phyloP scores from a whole-genome alignment of 2,329 filamentous ascomycete species.

The Rutstroemia sydowiana region DNA sequence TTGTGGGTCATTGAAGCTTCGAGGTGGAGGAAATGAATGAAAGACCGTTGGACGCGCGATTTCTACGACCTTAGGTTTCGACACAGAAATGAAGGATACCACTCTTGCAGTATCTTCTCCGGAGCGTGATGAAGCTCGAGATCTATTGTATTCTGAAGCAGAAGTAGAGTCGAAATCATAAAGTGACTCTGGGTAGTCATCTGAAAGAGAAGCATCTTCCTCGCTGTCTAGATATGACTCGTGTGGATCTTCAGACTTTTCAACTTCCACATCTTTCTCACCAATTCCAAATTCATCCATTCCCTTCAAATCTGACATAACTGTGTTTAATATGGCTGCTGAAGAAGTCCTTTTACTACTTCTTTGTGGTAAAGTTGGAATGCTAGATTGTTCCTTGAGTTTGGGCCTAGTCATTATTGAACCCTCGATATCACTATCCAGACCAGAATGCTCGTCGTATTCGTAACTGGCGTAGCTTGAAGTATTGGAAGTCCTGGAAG shows the following conservation, averaged over 20 bases:
- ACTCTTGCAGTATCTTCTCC: conserved; percentile 50
- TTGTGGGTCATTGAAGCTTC: conserved; percentile 2
- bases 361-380: conserved; percentile 21
- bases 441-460: conserved; percentile 17
- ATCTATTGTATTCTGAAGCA: conserved; percentile 31
- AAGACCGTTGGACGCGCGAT: conserved; percentile 26
- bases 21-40: conserved; percentile 1
- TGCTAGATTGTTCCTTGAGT: conserved; percentile 18
- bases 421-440: conserved; percentile 27
- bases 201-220: conserved; percentile 56
- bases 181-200: conserved; percentile 49
- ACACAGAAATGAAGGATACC: conserved; percentile 52
- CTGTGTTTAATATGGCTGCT: conserved; percentile 21
- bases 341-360: conserved; percentile 24
- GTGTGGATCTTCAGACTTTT: conserved; percentile 37
- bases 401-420: conserved; percentile 19
- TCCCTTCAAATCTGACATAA: conserved; percentile 23
- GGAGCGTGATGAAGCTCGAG: conserved; percentile 23
- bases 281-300: conserved; percentile 17
- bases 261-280: conserved; percentile 15
- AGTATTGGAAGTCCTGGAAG: conserved; percentile 9
- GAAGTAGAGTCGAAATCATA: conserved; percentile 34
- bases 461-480: conserved; percentile 21
- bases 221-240: conserved; percentile 59
- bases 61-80: conserved; percentile 45